phyloP scores from a whole-genome alignment of 176 grass and related monocot species.

The Pharus latifolius region DNA sequence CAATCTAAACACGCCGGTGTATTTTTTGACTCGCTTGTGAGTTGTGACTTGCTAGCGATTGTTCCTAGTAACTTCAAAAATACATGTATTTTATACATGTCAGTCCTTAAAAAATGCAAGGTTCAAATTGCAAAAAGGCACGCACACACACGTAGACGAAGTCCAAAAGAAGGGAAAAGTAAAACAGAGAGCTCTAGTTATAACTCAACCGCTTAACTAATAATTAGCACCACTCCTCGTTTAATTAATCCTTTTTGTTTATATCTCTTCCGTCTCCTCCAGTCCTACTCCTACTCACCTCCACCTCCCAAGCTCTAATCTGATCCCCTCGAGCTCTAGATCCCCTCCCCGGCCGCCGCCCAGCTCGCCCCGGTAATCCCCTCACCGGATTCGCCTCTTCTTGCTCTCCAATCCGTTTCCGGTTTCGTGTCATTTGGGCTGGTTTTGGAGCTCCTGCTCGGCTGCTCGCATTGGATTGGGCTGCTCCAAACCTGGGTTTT shows the following conservation, averaged over 20 bases:
- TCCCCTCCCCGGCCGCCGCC: background rate
- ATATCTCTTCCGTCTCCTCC: background rate
- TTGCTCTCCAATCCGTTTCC: background rate
- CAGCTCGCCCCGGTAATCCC: background rate
- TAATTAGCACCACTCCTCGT: background rate
- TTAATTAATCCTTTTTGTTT: conserved; percentile 25
- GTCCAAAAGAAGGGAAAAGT: too few species aligned
- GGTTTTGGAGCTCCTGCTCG: background rate
- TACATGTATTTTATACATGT: too few species aligned
- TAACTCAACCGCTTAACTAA: background rate
- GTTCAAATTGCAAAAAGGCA: background rate
- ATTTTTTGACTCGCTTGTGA: too few species aligned
- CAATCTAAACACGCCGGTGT: too few species aligned
- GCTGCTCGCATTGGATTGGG: conserved; percentile 18
- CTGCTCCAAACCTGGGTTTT: background rate
- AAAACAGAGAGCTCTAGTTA: background rate
- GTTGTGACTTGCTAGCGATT: too few species aligned
- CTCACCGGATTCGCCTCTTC: background rate
- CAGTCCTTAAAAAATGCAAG: too few species aligned
- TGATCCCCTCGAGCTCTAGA: conserved; percentile 24
- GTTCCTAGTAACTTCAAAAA: too few species aligned
- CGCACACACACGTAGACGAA: background rate
- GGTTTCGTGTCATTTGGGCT: background rate
- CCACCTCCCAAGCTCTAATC: conserved; percentile 7
- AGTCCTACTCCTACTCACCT: conserved; percentile 12